Evolutionary conservation across 192 early-diverging fungal species (phyloP).

Genomic region (Lunasporangiospora selenospora): DNA sequence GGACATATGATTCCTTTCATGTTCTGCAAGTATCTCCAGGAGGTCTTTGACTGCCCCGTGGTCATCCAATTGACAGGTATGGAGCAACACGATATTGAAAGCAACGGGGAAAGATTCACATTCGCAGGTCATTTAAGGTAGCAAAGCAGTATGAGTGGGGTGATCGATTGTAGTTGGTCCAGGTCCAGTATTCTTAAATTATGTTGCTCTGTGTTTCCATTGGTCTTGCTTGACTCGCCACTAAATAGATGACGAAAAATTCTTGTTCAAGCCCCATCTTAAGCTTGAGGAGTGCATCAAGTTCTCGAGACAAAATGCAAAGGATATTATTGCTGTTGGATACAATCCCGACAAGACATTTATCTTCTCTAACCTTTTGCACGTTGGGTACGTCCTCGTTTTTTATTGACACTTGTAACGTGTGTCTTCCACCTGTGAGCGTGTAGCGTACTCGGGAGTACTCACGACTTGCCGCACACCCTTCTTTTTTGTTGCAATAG

Average conservation of each 20-base stretch:
- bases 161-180: too few species aligned
- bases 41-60: slow-evolving; percentile 92
- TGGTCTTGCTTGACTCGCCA: too few species aligned
- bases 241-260: slow-evolving; percentile 92
- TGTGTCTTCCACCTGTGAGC: background rate
- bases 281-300: slow-evolving; percentile 82
- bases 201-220: background rate
- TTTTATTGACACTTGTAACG: background rate
- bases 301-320: slow-evolving; percentile 82
- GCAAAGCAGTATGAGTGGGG: too few species aligned
- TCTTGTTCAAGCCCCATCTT: slow-evolving; percentile 90
- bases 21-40: slow-evolving; percentile 97
- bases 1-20: slow-evolving; percentile 98
- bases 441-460: background rate
- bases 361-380: slow-evolving; percentile 93
- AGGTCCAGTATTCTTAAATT: too few species aligned
- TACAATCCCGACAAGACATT: slow-evolving; percentile 97
- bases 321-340: slow-evolving; percentile 94
- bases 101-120: too few species aligned
- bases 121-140: too few species aligned
- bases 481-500: slow-evolving; percentile 41
- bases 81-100: too few species aligned
- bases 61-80: slow-evolving; percentile 93
- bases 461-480: background rate
- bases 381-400: slow-evolving; percentile 74